A percentile compares a stretch with the other conserved stretches of the same genome.
These are phyloP conservation scores for Musa beccarii DNA, from an alignment of 176 grass and related monocot genomes.

Conservation along the genomic window DNA sequence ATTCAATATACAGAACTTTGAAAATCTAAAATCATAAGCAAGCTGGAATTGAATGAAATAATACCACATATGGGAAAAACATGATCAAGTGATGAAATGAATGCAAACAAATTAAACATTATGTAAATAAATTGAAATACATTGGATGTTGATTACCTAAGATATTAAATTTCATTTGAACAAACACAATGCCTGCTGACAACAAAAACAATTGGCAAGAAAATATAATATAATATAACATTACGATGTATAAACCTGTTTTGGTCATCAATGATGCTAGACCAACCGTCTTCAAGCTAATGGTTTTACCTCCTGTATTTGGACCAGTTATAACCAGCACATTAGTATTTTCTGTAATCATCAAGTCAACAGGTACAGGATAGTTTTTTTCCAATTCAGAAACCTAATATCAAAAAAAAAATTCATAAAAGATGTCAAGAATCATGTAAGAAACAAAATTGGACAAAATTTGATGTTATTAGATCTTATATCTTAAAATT, in stretches of 20 bases:
- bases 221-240: neutral
- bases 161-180: neutral
- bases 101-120: neutral
- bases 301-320: conserved; percentile 80
- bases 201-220: too few relatives aligned
- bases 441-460: conserved; percentile 23
- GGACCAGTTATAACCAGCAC: conserved; percentile 78
- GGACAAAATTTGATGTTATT: conserved; percentile 6
- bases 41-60: too few relatives aligned
- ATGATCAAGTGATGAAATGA: neutral
- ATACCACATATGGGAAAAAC: too few relatives aligned
- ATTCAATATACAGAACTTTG: too few relatives aligned
- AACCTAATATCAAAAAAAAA: conserved; percentile 33
- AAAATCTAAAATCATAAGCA: too few relatives aligned
- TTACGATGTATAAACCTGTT: conserved; percentile 31
- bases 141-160: neutral
- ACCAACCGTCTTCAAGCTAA: conserved; percentile 73
- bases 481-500: conserved; percentile 16
- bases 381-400: conserved; percentile 42
- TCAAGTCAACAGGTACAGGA: conserved; percentile 66
- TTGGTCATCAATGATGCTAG: conserved; percentile 79
- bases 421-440: conserved; percentile 8
- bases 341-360: conserved; percentile 54
- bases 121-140: neutral
- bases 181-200: neutral